A percentile compares a stretch with the other conserved stretches of the same genome.
Conservation (phyloP, 2,329 filamentous ascomycete species). For the Clarireedia homoeocarpa region DNA sequence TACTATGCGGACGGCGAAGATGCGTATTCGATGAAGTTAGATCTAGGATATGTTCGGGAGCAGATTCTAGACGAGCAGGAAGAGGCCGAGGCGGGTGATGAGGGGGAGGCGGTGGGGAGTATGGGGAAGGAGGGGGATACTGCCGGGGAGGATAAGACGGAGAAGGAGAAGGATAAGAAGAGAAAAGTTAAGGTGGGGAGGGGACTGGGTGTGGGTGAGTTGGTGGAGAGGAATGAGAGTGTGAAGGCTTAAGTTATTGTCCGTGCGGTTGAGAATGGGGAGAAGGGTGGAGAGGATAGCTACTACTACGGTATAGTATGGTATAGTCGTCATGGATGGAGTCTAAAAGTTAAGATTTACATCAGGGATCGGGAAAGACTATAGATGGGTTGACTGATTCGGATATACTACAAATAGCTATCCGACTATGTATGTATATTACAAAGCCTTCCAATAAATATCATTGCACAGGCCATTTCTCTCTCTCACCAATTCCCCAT, state of each 20-base stretch:
- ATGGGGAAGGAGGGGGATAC: conserved; percentile 54
- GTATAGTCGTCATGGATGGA: conserved; percentile 10
- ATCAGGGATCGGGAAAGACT: no score
- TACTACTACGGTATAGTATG: no score
- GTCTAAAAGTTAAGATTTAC: conserved; percentile 1
- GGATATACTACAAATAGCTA: no score
- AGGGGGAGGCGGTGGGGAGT: conserved; percentile 64
- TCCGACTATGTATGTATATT: background rate
- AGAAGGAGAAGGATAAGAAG: conserved; percentile 54
- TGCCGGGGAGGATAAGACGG: conserved; percentile 57
- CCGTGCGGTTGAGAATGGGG: no score
- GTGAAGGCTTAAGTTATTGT: conserved; percentile 31
- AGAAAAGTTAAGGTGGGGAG: conserved; percentile 85
- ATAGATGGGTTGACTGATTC: no score
- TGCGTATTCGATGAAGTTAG: conserved; percentile 87
- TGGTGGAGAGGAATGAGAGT: conserved; percentile 65
- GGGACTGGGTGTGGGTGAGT: conserved; percentile 66
- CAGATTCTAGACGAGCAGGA: conserved; percentile 39
- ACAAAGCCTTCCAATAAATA: no score
- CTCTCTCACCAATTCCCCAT: no score
- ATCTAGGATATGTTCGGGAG: conserved; percentile 54
- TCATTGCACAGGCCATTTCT: no score
- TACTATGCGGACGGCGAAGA: conserved; percentile 99
- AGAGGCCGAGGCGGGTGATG: conserved; percentile 44
- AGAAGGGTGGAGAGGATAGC: no score